Percentiles rank a stretch among this genome's conserved stretches.
Evolutionary conservation across 805 yeast genomes (phyloP).

Genomic region (Torulaspora gathmanii): DNA sequence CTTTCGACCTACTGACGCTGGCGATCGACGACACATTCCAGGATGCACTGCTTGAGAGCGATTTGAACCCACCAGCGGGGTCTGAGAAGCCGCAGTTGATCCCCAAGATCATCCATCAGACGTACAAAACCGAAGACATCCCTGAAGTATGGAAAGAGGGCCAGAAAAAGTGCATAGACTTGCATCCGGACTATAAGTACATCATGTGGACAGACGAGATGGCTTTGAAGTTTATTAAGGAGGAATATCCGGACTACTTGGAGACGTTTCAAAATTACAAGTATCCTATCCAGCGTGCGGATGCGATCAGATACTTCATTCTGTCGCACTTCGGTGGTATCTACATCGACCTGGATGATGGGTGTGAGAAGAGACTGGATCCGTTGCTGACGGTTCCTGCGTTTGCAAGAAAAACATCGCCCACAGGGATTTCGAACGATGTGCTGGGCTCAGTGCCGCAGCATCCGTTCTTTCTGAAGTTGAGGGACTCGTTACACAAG

Average conservation of each 20-base stretch:
- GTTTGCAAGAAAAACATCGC: conserved; percentile 78
- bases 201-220: conserved; percentile 85
- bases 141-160: conserved; percentile 81
- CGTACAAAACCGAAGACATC: conserved; percentile 71
- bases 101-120: conserved; percentile 90
- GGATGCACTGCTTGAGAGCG: conserved; percentile 59
- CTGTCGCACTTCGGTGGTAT: conserved; percentile 82
- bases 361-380: conserved; percentile 73
- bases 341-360: conserved; percentile 87
- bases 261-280: conserved; percentile 70
- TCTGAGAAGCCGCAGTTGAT: conserved; percentile 51
- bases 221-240: conserved; percentile 71
- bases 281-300: conserved; percentile 85
- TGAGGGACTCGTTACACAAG: conserved; percentile 55
- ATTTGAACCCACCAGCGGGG: conserved; percentile 51
- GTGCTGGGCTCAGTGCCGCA: conserved; percentile 85
- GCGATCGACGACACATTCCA: conserved; percentile 65
- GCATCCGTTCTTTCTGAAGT: conserved; percentile 79
- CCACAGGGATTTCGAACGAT: conserved; percentile 89
- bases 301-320: conserved; percentile 83
- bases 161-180: conserved; percentile 67
- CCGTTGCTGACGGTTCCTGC: conserved; percentile 79
- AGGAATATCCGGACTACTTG: conserved; percentile 83
- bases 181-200: conserved; percentile 85
- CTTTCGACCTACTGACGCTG: conserved; percentile 68